Conservation (phyloP, 2,329 filamentous ascomycete species). For the Anthostomella pinea region DNA sequence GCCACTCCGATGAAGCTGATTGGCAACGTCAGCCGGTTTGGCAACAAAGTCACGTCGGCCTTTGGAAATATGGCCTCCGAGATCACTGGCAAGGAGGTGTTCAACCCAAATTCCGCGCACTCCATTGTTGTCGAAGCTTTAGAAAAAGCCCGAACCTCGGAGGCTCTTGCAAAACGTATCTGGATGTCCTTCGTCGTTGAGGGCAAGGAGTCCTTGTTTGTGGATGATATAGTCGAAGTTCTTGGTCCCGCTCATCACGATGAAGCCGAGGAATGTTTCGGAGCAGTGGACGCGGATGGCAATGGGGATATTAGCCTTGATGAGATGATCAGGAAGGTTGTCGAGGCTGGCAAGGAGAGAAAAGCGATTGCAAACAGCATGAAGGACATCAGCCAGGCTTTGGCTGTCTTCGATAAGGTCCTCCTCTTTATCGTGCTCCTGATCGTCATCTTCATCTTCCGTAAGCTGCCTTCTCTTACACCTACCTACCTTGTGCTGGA, state of each 20-base stretch:
- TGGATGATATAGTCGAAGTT: slow-evolving; percentile 84
- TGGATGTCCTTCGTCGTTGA: slow-evolving; percentile 99
- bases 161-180: slow-evolving; percentile 88
- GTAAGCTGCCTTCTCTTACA: slow-evolving; percentile 41
- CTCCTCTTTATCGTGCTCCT: slow-evolving; percentile 78
- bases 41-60: slow-evolving; percentile 88
- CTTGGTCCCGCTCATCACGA: slow-evolving; percentile 70
- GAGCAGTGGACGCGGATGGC: slow-evolving; percentile 74
- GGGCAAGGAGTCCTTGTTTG: slow-evolving; percentile 73
- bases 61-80: slow-evolving; percentile 94
- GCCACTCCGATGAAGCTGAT: slow-evolving; percentile 78
- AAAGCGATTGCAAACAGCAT: slow-evolving; percentile 90
- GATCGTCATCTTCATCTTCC: slow-evolving; percentile 78
- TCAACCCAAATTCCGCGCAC: slow-evolving; percentile 88
- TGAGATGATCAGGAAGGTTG: slow-evolving; percentile 87
- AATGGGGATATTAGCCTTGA: slow-evolving; percentile 95
- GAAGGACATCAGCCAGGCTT: slow-evolving; percentile 95
- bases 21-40: slow-evolving; percentile 71
- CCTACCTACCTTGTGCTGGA: background rate
- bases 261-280: slow-evolving; percentile 85
- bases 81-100: slow-evolving; percentile 92
- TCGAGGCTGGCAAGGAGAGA: slow-evolving; percentile 79
- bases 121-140: slow-evolving; percentile 86
- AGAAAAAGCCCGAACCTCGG: slow-evolving; percentile 77
- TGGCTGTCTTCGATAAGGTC: slow-evolving; percentile 84